phyloP scores from a whole-genome alignment of 495 filamentous ascomycete genomes.

The Xylaria venustula region DNA sequence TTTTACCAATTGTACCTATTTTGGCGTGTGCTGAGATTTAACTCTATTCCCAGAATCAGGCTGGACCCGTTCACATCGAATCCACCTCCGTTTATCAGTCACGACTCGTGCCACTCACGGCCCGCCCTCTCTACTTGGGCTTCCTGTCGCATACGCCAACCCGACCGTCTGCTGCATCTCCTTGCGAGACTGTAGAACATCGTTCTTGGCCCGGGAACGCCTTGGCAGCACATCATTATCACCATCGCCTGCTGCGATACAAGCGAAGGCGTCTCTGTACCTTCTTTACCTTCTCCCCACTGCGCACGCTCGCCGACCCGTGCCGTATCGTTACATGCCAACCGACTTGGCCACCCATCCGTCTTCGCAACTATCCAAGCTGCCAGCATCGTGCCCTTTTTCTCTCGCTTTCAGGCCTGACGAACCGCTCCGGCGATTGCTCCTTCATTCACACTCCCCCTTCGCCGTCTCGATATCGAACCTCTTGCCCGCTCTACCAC shows the following conservation, averaged over 20 bases:
- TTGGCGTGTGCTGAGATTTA: slow-evolving; percentile 16
- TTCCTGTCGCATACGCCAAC: slow-evolving; percentile 1
- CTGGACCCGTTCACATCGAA: background rate
- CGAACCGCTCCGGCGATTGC: background rate
- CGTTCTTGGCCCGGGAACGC: background rate
- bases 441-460: background rate
- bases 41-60: slow-evolving; percentile 11
- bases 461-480: background rate
- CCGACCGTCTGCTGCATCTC: background rate
- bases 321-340: background rate
- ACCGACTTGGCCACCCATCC: background rate
- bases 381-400: background rate
- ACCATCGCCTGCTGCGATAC: background rate
- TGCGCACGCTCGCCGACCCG: background rate
- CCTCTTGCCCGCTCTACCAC: background rate
- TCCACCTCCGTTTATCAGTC: slow-evolving; percentile 2
- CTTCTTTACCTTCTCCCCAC: background rate
- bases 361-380: background rate
- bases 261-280: background rate
- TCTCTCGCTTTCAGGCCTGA: background rate
- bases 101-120: background rate
- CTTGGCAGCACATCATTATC: background rate
- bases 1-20: slow-evolving; percentile 6
- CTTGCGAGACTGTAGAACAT: background rate
- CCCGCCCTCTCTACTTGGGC: background rate